Evolutionary conservation across 2,329 filamentous ascomycete species (phyloP), one percentile per base, ranked within the genome.

Genomic region (Aspergillus novoparasiticus): DNA sequence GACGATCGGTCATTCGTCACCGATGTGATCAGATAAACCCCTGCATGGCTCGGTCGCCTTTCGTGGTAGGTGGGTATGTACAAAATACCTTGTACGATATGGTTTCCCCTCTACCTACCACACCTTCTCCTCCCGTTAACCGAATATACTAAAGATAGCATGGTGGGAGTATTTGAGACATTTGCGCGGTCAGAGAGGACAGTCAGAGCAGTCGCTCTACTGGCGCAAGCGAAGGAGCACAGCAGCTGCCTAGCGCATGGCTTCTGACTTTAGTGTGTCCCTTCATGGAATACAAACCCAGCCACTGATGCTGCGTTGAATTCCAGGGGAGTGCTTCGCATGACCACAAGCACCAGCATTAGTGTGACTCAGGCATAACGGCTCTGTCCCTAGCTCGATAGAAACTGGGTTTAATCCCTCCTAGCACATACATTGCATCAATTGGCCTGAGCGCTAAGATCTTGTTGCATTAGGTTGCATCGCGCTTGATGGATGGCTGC

Each of bases 1-100:
- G 51, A 21, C n/a, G 34, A 61, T 61, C 41, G 26, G 53, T 62
- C 59, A 64, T 58, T 56, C 50, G 57, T 57, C 57, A 39, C 26
- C 21, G 28, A 34, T 23, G 48, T 51, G 51, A 62, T 55, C 26
- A 32, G 41, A 45, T 19, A 32, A 19, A 58, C 55, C 61, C 57
- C 43, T 61, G 51, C 53, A 45, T 45, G 41, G 43, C 43, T 60
- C 36, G 41, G 16, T 41, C 48, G 9, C 12, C 23, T 3, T 14
- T 1, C 16, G 16, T 39, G 21, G 41, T 36, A 26, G 48, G 32
- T 21, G n/a, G 10, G 34, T n/a, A 8, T 14, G 21, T 26, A 23
- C 21, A 55, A 11, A 10, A 55, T 11, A 26, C 8, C 34, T 34
- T 14, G 32, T 39, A 36, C n/a, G 19, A 28, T 55, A 39, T 26